These are phyloP conservation scores for Iberis pinnata DNA, from an alignment of 345 rosid genomes.

Conservation along the genomic window DNA sequence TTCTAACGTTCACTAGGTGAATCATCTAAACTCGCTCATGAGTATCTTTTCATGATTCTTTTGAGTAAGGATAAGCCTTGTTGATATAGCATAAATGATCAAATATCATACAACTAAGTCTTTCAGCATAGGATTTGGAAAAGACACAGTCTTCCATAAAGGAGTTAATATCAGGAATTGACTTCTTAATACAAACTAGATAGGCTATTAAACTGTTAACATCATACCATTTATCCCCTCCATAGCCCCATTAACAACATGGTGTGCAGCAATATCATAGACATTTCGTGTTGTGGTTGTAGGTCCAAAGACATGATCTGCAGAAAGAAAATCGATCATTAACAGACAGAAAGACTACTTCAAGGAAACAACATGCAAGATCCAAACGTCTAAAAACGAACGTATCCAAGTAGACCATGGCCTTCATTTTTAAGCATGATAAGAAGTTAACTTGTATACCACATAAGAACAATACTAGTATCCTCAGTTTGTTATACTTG, in stretches of 20 bases:
- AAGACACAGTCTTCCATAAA: background rate
- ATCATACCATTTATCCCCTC: conserved; percentile 85
- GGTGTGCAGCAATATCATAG: conserved; percentile 93
- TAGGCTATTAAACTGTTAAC: conserved; percentile 10
- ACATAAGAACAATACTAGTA: conserved; percentile 1
- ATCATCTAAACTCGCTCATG: conserved; percentile 2
- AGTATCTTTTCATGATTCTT: background rate
- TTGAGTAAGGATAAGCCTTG: background rate
- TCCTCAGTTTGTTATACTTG: conserved; percentile 1
- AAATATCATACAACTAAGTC: background rate
- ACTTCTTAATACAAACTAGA: conserved; percentile 5
- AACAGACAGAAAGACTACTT: conserved; percentile 3
- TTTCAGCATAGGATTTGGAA: background rate
- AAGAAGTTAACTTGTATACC: background rate
- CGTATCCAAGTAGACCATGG: background rate
- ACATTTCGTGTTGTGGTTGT: conserved; percentile 99
- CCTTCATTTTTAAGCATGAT: background rate
- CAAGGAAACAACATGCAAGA: conserved; percentile 10
- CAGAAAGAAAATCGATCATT: conserved; percentile 1
- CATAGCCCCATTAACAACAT: conserved; percentile 92
- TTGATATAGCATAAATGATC: conserved; percentile 9
- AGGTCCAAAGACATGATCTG: conserved; percentile 98
- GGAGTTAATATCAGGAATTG: conserved; percentile 5
- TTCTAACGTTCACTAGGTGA: background rate
- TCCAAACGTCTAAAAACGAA: conserved; percentile 1